These are phyloP conservation scores for Cladosporium colombiae DNA, from an alignment of 2,329 filamentous ascomycete species.

Conservation along the genomic window DNA sequence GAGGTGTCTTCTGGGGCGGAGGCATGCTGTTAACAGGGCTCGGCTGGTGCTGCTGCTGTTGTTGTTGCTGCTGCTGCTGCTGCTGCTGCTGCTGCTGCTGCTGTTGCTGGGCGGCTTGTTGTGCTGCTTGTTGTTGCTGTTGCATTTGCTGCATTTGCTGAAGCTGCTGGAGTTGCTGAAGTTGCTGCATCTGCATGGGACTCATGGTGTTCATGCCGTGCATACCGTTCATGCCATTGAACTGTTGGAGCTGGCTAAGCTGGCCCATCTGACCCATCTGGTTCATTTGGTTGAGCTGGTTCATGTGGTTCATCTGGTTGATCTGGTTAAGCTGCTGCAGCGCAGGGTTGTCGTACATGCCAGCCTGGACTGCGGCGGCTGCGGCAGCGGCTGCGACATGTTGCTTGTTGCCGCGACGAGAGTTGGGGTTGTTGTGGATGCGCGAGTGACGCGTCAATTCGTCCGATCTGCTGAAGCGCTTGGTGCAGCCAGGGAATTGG, in stretches of 20 bases:
- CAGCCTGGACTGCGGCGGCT: conserved; percentile 53
- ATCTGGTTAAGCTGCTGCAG: conserved; percentile 55
- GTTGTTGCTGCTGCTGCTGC: conserved; percentile 19
- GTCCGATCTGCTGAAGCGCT: conserved; percentile 94
- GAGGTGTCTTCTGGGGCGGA: conserved; percentile 75
- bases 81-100: conserved; percentile 21
- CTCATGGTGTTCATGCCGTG: conserved; percentile 23
- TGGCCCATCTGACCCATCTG: conserved; percentile 28
- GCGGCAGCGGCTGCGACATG: conserved; percentile 61
- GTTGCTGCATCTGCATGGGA: conserved; percentile 20
- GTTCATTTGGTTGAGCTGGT: conserved; percentile 72
- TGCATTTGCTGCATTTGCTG: conserved; percentile 22
- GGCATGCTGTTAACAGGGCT: conserved; percentile 65
- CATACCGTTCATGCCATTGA: conserved; percentile 28
- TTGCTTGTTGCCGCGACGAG: conserved; percentile 85
- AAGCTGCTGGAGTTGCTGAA: conserved; percentile 21
- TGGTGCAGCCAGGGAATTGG: conserved; percentile 92
- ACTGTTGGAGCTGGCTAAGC: conserved; percentile 30
- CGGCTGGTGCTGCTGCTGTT: conserved; percentile 21
- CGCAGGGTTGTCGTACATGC: conserved; percentile 53
- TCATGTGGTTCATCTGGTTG: conserved; percentile 76
- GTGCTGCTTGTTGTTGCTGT: conserved; percentile 17
- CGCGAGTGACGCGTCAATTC: conserved; percentile 95
- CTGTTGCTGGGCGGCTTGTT: conserved; percentile 21
- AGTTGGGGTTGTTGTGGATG: conserved; percentile 99